Evolutionary conservation across 2,329 filamentous ascomycete species (phyloP), one percentile per base, ranked within the genome.

Genomic region (Penicillium sp.): DNA sequence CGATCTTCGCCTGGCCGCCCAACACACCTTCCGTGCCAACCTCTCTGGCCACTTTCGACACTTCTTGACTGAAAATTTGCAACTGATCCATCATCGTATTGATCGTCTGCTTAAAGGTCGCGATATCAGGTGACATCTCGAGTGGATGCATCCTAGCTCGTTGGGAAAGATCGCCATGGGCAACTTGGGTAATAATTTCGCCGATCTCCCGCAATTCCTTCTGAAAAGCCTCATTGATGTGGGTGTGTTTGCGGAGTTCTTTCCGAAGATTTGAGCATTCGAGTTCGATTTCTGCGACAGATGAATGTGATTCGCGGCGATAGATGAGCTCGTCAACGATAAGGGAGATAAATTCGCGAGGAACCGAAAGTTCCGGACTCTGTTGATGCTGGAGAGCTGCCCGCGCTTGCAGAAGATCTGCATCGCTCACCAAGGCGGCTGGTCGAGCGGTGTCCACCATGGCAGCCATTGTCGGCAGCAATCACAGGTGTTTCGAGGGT

Each of bases 71-170:
- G 68, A 90, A 90, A 3, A 86, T 88, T 62, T 86, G 79, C 36
- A 90, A 74, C 69, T 90, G 87, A 65, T 89, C 87, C 65, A 90
- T 87, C 87, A 90, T 90, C 61, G 86, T 89, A 64, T 90, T 90
- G 64, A 90, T 90, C 0, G 87, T 90, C 63, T 89, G 85, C 64
- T 90, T 61, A 36, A 61, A 61, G 47, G 91, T 55, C 3, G 55
- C 58, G 18, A 61, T 61, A 34, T 61, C 58, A 7, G 58, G 58
- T 11, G 58, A 61, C 47, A 61, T 61, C 42, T 61, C 58, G 18
- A 61, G 43, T 3, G 58, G 58, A 30, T 60, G 58, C 52, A 61
- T 53, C 3, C 57, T 55, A 7, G 58, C 57, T 6, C 58, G 50
- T 37, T 61, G 58, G 0, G 58, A 60, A 9, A 61, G 37, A 16